phyloP scores from a whole-genome alignment of 257 asterid species.

The Mitragyna speciosa region DNA sequence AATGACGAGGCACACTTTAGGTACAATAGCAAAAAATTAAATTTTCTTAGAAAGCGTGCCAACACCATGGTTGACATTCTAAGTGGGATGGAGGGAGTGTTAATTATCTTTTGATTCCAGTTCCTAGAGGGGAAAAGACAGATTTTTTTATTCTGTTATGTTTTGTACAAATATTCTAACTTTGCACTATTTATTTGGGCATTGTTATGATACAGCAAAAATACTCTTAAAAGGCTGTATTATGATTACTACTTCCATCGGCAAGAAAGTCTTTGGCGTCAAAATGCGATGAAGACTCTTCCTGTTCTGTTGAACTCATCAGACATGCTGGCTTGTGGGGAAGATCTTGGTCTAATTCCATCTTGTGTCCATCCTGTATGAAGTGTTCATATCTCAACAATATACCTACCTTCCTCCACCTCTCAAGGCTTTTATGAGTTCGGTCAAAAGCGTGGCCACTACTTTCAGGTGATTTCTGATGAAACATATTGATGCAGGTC shows the following conservation, averaged over 20 bases:
- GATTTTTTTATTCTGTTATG: background rate
- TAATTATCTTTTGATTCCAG: background rate
- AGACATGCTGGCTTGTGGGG: conserved; percentile 98
- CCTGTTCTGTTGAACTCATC: conserved; percentile 95
- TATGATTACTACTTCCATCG: conserved; percentile 91
- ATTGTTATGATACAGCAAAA: conserved; percentile 57
- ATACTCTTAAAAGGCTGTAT: conserved; percentile 71
- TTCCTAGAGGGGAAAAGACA: background rate
- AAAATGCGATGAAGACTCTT: conserved; percentile 85
- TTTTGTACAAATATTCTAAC: background rate
- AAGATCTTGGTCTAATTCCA: conserved; percentile 95
- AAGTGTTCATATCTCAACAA: conserved; percentile 5
- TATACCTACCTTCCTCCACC: background rate
- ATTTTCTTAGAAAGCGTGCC: too few relatives aligned
- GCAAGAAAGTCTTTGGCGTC: conserved; percentile 90
- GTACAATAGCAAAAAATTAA: too few relatives aligned
- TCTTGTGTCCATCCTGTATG: conserved; percentile 94
- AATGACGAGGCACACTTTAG: too few relatives aligned
- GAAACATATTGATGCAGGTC: conserved; percentile 55
- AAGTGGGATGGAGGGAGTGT: too few relatives aligned
- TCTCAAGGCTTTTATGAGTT: background rate
- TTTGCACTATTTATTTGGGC: background rate
- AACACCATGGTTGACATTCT: too few relatives aligned
- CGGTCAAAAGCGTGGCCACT: background rate
- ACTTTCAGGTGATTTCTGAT: conserved; percentile 7